A percentile compares a stretch with the other conserved stretches of the same genome.
Evolutionary conservation across 352 stramenopile species (phyloP).

Genomic region (Phytophthora citrophthora): DNA sequence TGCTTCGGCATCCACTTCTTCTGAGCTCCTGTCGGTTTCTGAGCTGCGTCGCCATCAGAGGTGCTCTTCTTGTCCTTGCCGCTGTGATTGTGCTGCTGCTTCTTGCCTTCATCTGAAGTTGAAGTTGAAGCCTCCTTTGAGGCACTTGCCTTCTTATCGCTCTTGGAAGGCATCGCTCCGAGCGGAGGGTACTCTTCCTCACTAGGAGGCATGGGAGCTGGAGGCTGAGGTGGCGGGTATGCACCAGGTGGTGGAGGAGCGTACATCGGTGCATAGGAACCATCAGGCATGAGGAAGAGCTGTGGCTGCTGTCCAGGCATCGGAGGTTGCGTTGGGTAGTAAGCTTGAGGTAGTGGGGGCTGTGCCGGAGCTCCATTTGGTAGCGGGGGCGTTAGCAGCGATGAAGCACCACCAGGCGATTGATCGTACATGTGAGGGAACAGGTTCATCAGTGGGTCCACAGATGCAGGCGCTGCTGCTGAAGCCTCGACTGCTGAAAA

Average conservation of each 20-base stretch:
- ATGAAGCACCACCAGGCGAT: conserved; percentile 13
- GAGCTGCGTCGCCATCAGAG: conserved; percentile 1
- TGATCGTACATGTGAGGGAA: conserved; percentile 66
- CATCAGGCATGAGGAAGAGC: conserved; percentile 40
- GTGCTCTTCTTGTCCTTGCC: conserved; percentile 27
- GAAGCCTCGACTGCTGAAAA: conserved; percentile 42
- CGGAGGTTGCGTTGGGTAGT: conserved; percentile 27
- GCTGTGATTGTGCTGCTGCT: conserved; percentile 22
- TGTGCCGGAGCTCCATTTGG: conserved; percentile 15
- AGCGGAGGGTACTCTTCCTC: conserved; percentile 43
- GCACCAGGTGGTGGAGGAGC: conserved; percentile 11
- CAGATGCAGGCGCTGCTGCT: conserved; percentile 20
- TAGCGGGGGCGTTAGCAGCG: conserved; percentile 39
- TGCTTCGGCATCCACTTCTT: conserved; percentile 50
- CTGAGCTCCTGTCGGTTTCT: conserved; percentile 12
- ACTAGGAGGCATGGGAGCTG: conserved; percentile 19
- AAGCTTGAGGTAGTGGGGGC: conserved; percentile 19
- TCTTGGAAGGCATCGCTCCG: conserved; percentile 20
- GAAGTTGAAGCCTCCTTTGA: conserved; percentile 11
- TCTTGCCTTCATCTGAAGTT: conserved; percentile 16
- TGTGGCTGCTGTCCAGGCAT: conserved; percentile 34
- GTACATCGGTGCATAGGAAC: conserved; percentile 43
- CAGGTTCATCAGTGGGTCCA: conserved; percentile 40
- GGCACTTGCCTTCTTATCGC: conserved; percentile 13
- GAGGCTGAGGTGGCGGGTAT: conserved; percentile 17